phyloP scores from a whole-genome alignment of 2,329 filamentous ascomycete genomes.

The Lachnellula occidentalis region DNA sequence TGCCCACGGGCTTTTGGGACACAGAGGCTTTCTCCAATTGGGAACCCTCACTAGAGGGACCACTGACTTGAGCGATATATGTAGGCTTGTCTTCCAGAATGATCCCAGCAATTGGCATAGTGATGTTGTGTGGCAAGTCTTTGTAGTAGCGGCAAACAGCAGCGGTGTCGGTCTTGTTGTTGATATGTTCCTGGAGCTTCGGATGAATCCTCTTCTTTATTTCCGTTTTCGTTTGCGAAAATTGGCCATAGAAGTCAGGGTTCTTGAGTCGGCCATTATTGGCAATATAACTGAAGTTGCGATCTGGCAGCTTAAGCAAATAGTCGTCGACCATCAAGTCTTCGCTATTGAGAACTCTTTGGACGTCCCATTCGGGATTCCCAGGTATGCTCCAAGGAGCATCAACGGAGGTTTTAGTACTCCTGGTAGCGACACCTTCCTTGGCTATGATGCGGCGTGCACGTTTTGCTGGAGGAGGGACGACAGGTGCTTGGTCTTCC shows the following conservation, averaged over 20 bases:
- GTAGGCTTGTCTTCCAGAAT: conserved; percentile 3
- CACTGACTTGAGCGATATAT: not conserved
- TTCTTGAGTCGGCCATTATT: conserved; percentile 15
- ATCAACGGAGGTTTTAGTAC: not conserved
- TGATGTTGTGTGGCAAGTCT: conserved; percentile 9
- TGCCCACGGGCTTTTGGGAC: not conserved
- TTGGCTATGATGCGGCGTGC: not conserved
- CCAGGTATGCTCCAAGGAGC: conserved; percentile 18
- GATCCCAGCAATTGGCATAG: conserved; percentile 21
- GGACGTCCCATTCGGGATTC: conserved; percentile 18
- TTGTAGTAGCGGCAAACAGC: conserved; percentile 14
- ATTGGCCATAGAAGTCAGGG: not conserved
- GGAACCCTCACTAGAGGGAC: not conserved
- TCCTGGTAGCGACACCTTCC: not conserved
- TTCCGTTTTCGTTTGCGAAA: not conserved
- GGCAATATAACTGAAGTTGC: conserved; percentile 16
- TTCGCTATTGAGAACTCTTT: conserved; percentile 14
- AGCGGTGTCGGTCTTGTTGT: conserved; percentile 19
- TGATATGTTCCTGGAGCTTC: conserved; percentile 17
- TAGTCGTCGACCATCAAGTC: conserved; percentile 14
- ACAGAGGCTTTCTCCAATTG: not conserved
- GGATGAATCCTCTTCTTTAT: conserved; percentile 16
- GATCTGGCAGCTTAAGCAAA: conserved; percentile 14
- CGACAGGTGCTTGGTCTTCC: not conserved
- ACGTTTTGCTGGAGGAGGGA: not conserved